Conservation (phyloP, 148 eudicot species). For the Polygonum aviculare region DNA sequence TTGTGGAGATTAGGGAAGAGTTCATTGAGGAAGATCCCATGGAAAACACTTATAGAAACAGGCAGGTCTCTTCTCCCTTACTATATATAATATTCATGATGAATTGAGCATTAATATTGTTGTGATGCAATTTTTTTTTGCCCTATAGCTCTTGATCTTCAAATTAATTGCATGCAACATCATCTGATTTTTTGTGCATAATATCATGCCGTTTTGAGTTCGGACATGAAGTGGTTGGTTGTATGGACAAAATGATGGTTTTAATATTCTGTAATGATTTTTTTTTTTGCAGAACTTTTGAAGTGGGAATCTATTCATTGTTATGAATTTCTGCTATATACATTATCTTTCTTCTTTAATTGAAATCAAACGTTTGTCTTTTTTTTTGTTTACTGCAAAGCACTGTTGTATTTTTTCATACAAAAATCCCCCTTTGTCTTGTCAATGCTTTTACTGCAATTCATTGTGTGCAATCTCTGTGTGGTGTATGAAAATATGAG, state of each 20-base stretch:
- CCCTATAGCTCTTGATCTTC: neutral
- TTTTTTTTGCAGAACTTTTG: neutral
- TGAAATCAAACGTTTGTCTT: neutral
- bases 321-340: neutral
- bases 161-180: neutral
- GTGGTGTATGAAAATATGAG: neutral
- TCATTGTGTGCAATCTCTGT: neutral
- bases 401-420: neutral
- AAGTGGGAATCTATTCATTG: neutral
- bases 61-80: constrained; percentile 22
- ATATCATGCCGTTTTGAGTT: neutral
- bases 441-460: neutral
- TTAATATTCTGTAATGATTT: neutral
- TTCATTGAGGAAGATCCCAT: constrained; percentile 41
- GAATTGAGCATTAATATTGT: neutral
- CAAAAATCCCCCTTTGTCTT: neutral
- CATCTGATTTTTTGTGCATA: neutral
- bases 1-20: constrained; percentile 84
- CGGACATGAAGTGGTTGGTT: neutral
- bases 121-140: neutral
- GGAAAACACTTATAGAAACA: constrained; percentile 24
- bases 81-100: neutral
- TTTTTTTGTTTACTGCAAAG: neutral
- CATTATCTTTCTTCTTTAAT: neutral
- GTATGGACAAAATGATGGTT: neutral